Evolutionary conservation across 768 basidiomycete genomes (phyloP).

Genomic region (Lyophyllum semitale): DNA sequence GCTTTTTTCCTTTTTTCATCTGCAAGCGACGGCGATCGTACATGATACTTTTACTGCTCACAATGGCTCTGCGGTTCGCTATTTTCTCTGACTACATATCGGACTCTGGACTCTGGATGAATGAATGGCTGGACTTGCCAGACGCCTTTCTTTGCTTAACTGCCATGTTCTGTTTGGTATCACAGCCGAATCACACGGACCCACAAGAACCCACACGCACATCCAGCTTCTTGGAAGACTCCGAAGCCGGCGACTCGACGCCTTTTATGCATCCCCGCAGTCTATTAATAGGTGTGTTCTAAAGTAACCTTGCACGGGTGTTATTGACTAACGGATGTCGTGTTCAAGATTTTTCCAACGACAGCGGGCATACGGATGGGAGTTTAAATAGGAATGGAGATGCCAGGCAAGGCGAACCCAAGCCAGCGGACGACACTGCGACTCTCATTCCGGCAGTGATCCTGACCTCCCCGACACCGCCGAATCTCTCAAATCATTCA

Average conservation of each 20-base stretch:
- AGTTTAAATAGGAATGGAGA: neutral
- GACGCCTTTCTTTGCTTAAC: neutral
- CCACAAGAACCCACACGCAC: neutral
- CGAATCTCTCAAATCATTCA: constrained; percentile 6
- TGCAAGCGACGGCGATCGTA: too few relatives aligned
- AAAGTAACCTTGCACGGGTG: too few relatives aligned
- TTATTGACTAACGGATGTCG: too few relatives aligned
- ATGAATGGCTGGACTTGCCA: neutral
- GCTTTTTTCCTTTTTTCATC: too few relatives aligned
- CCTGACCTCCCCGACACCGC: constrained; percentile 16
- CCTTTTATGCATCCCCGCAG: constrained; percentile 1
- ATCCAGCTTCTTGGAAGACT: neutral
- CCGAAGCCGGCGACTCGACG: neutral
- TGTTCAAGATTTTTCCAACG: neutral
- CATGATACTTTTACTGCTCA: too few relatives aligned
- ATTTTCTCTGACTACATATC: neutral
- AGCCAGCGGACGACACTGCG: neutral
- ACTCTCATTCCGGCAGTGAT: constrained; percentile 10
- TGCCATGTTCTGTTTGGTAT: neutral
- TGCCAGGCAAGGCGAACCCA: neutral
- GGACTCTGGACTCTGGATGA: too few relatives aligned
- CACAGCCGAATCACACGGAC: constrained; percentile 2
- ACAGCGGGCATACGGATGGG: neutral
- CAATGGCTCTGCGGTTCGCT: neutral
- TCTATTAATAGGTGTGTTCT: constrained; percentile 1